A percentile compares a stretch with the other conserved stretches of the same genome.
These are phyloP conservation scores for Plasmodium gonderi DNA, from an alignment of 169 alveolate genomes.

Conservation along the genomic window DNA sequence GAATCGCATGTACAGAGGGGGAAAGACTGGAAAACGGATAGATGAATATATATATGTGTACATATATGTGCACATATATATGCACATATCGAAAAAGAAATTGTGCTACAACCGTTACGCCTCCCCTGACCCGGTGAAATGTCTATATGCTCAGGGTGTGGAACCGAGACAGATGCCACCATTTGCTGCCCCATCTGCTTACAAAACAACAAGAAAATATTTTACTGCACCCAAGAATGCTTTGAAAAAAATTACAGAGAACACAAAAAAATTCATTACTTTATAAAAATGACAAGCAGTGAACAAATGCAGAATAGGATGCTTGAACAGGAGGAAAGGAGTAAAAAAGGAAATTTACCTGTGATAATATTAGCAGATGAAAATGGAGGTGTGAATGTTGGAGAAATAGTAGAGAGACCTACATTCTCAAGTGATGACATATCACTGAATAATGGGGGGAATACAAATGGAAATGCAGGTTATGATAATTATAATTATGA, in stretches of 20 bases:
- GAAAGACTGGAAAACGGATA: too few species aligned
- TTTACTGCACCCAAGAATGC: conserved; percentile 73
- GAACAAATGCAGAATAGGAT: conserved; percentile 31
- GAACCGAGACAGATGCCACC: conserved; percentile 40
- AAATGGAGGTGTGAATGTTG: not conserved
- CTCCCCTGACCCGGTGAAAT: conserved; percentile 4
- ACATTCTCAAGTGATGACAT: not conserved
- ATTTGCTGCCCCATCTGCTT: conserved; percentile 71
- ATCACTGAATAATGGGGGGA: not conserved
- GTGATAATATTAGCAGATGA: conserved; percentile 28
- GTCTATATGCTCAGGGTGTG: conserved; percentile 74
- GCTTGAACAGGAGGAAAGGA: not conserved
- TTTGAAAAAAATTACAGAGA: conserved; percentile 48
- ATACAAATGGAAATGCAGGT: not conserved
- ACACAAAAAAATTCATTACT: conserved; percentile 58
- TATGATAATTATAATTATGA: not conserved
- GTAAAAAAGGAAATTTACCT: conserved; percentile 7
- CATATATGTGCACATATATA: conserved; percentile 14
- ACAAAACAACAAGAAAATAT: conserved; percentile 40
- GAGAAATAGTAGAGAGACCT: not conserved
- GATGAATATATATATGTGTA: not conserved
- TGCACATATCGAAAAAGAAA: too few species aligned
- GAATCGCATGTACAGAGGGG: not conserved
- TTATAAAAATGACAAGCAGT: conserved; percentile 30
- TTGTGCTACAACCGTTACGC: not conserved